phyloP scores from a whole-genome alignment of 2,329 filamentous ascomycete genomes.

The Colletotrichum scovillei region DNA sequence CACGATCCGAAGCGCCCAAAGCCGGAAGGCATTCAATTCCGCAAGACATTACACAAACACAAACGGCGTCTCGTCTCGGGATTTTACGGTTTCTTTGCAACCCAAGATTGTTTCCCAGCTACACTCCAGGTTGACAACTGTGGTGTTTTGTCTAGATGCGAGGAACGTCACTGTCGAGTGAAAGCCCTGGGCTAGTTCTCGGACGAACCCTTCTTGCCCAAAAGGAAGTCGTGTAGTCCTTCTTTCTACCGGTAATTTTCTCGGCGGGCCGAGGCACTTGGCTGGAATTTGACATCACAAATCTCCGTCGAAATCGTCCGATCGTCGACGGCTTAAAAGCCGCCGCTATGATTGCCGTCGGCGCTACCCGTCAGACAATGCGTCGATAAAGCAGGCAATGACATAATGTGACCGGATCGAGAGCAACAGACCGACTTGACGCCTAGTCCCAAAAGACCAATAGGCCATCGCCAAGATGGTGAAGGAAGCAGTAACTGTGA shows the following conservation, averaged over 20 bases:
- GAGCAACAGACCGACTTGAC: background rate
- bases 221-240: background rate
- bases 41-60: background rate
- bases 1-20: background rate
- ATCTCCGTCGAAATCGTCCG: background rate
- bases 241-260: background rate
- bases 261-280: background rate
- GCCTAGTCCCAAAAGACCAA: background rate
- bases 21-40: background rate
- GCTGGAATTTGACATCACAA: background rate
- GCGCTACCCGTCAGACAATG: background rate
- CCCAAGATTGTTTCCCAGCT: background rate
- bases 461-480: background rate
- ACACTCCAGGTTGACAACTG: background rate
- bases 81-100: background rate
- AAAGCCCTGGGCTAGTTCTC: background rate
- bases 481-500: background rate
- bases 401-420: background rate
- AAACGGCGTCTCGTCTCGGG: background rate
- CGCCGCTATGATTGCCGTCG: background rate
- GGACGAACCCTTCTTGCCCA: background rate
- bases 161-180: background rate
- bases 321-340: background rate
- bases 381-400: background rate
- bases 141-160: background rate